Evolutionary conservation across 2,329 filamentous ascomycete species (phyloP), one percentile per base, ranked within the genome.

Genomic region (Sarocladium kiliense): DNA sequence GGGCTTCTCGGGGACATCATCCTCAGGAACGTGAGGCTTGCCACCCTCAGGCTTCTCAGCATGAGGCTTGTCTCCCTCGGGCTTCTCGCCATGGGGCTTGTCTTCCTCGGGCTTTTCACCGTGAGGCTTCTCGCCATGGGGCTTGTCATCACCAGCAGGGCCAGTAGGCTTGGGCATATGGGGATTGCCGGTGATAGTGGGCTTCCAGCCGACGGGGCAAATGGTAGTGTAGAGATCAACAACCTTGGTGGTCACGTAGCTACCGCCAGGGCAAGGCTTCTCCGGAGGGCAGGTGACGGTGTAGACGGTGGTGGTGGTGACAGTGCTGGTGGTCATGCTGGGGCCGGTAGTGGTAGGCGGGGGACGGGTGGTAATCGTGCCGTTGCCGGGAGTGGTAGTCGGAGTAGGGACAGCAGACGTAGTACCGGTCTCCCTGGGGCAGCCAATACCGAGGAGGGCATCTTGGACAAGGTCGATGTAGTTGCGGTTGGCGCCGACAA

Each of bases 201-300:
- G 47, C 47, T 51, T 51, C 47, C 47, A 51, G 30, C 47, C 47
- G 9, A 71, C 66, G 4, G 73, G 72, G 64, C 72, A 77, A 55
- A 77, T 66, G 11, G 76, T 78, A 11, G 75, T 78, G 60, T 72
- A 76, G 37, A 75, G 44, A 26, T 72, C 60, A 30, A 78, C 67
- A 2, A 66, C 66, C 59, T 73, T 67, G 2, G 74, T 76, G 16
- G 68, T 71, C 34, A 74, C 66, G 32, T 68, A 62, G 34, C 65
- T 61, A 32, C 63, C 63, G 16, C 47, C 47, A 51, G 18, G 27
- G 47, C 47, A 51, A 12, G 26, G 18, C n/a, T 51, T 51, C 47
- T 21, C 30, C 1, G 58, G 65, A 11, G 72, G 71, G 62, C 72
- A 75, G 68, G 72, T 63, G 32, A 62, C 64, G 3, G 75, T 66